Base-by-base conservation (phyloP, 441 rosid species). In the Flueggea neowawraea region DNA sequence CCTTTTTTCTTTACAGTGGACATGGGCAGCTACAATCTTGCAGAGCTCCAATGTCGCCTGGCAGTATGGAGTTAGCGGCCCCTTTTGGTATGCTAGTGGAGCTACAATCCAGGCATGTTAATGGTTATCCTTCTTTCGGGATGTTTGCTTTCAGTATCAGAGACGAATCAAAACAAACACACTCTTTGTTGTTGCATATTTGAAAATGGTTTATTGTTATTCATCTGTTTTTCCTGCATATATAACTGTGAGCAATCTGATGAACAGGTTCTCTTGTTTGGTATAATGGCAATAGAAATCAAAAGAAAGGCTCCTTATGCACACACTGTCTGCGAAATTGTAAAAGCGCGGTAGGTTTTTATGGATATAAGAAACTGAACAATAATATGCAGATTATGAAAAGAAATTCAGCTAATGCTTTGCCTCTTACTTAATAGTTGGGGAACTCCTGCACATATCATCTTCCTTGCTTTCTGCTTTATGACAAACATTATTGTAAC, bases 21-120 rank as follows among this genome's bases (percentile, higher is more conserved):
- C 98, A 28, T 88, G 95, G 97, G 91, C 98, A 36, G 98, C 98
- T 13, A 88, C 97, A 12, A 88, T 93, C 70, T 73, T 93, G 70
- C 98, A 93, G 74, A 93, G 98, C 76, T 93, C 98, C 11, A 93
- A 93, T 69, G 98, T 93, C 22, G 96, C 98, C 41, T 93, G 98
- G 98, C 60, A 81, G 70, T 93, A 88, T 66, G 98, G 98, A 63
- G 73, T 93, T 17, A 93, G 98, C 17, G 98, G 98, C 36, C 98
- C 98, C 0, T 90, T 93, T 68, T 93, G 98, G 98, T 93, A 93
- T 58, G 97, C 97, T n/a, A 88, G 97, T 58, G 98, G 97, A 32
- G 98, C 97, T 45, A 83, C 98, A 1, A 78, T 93, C 64, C 98
- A 93, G 96, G 87, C 72, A 73, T 48, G 67, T 68, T 10, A 59